Conservation (phyloP, 2,329 filamentous ascomycete genomes). For the Mollisiaceae sp. region DNA sequence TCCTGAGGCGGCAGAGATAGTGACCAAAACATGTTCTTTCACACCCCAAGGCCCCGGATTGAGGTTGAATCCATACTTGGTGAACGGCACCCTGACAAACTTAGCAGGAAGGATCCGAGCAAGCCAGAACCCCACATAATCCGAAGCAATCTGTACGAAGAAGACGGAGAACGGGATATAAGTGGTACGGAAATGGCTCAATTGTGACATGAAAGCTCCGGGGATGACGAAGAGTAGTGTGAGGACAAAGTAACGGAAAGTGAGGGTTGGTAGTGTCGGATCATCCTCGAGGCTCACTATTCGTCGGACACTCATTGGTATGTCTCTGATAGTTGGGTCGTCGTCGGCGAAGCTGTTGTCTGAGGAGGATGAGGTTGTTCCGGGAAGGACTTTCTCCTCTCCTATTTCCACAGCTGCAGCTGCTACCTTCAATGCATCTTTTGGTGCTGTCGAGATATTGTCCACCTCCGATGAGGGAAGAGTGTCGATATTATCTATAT, state of each 20-base stretch:
- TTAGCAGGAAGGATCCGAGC: slow-evolving; percentile 51
- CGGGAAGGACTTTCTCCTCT: slow-evolving; percentile 3
- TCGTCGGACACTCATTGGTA: slow-evolving; percentile 3
- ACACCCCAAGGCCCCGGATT: slow-evolving; percentile 40
- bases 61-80: slow-evolving; percentile 47
- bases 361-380: background rate
- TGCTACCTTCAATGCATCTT: background rate
- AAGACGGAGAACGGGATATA: slow-evolving; percentile 16
- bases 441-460: background rate
- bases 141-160: slow-evolving; percentile 40
- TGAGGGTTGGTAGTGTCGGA: background rate
- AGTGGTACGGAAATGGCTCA: slow-evolving; percentile 7
- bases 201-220: slow-evolving; percentile 11
- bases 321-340: slow-evolving; percentile 2
- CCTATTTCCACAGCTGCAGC: background rate
- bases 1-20: slow-evolving; percentile 56
- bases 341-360: background rate
- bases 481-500: background rate
- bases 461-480: background rate
- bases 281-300: slow-evolving; percentile 11
- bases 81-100: slow-evolving; percentile 49
- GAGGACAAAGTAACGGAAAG: slow-evolving; percentile 8
- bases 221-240: slow-evolving; percentile 10
- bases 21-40: slow-evolving; percentile 40
- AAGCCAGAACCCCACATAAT: slow-evolving; percentile 51